phyloP scores from a whole-genome alignment of 768 basidiomycete genomes.

The Termitomyces sp. region DNA sequence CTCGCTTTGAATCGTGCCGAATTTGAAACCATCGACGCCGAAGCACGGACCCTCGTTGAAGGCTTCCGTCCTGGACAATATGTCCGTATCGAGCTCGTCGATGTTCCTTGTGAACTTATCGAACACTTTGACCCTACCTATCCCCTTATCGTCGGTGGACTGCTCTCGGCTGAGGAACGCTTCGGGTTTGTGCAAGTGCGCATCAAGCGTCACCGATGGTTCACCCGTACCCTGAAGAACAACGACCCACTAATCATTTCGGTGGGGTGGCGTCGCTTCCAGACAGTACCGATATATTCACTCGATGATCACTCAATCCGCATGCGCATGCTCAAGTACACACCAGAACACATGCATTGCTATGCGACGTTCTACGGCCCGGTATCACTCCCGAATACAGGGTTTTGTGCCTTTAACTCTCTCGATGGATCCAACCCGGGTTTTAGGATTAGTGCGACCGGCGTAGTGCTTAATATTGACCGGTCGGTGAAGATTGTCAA shows the following conservation, averaged over 20 bases:
- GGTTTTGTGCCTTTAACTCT: conserved; percentile 96
- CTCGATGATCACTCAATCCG: conserved; percentile 97
- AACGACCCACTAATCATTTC: conserved; percentile 97
- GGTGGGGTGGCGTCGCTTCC: conserved; percentile 97
- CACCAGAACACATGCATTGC: conserved; percentile 99
- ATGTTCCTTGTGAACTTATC: conserved; percentile 88
- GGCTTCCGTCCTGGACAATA: conserved; percentile 89
- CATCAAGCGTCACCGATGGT: conserved; percentile 96
- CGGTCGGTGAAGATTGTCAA: conserved; percentile 94
- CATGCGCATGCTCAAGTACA: conserved; percentile 99
- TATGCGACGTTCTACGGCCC: conserved; percentile 98
- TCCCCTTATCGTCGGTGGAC: conserved; percentile 89
- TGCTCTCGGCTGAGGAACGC: conserved; percentile 83
- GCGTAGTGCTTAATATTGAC: conserved; percentile 92
- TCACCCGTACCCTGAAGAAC: conserved; percentile 83
- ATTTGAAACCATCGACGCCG: conserved; percentile 73
- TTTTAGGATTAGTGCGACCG: conserved; percentile 90
- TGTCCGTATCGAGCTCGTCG: conserved; percentile 81
- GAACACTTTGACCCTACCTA: conserved; percentile 89
- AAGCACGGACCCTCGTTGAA: conserved; percentile 78
- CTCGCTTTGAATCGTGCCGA: conserved; percentile 79
- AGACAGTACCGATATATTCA: conserved; percentile 91
- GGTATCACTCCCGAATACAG: conserved; percentile 85
- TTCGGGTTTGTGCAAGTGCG: conserved; percentile 94
- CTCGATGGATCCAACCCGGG: conserved; percentile 58